phyloP scores from a whole-genome alignment of 2,329 filamentous ascomycete species.

The Periconia digitata region DNA sequence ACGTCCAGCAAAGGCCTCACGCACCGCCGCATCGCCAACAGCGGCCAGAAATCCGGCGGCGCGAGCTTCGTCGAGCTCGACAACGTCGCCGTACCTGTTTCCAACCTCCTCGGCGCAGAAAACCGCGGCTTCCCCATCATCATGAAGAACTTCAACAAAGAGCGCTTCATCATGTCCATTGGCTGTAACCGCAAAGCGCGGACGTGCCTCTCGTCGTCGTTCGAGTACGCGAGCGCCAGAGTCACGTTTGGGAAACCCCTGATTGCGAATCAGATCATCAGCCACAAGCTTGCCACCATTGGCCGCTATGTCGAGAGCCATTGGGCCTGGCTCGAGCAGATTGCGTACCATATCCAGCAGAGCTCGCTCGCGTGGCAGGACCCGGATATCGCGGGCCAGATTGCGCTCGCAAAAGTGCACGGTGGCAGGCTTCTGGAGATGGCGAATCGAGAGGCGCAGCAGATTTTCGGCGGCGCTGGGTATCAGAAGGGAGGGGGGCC shows the following conservation, averaged over 20 bases:
- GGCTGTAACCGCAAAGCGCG: conserved; percentile 60
- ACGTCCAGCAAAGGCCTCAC: conserved; percentile 54
- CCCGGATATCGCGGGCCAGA: conserved; percentile 41
- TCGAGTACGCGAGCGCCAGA: conserved; percentile 54
- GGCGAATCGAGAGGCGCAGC: conserved; percentile 56
- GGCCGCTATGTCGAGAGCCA: conserved; percentile 63
- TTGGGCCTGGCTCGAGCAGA: conserved; percentile 63
- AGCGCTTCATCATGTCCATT: conserved; percentile 61
- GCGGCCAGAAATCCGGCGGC: conserved; percentile 67
- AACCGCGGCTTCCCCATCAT: conserved; percentile 60
- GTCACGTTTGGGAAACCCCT: conserved; percentile 63
- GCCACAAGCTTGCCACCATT: conserved; percentile 61
- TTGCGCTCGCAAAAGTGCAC: conserved; percentile 52
- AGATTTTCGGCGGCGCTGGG: conserved; percentile 57
- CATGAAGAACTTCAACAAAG: conserved; percentile 57
- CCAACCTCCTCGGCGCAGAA: conserved; percentile 57
- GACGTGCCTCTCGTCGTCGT: conserved; percentile 57
- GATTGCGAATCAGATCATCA: conserved; percentile 61
- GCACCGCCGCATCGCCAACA: conserved; percentile 61
- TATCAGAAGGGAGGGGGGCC: conserved; percentile 54
- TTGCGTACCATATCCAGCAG: conserved; percentile 57
- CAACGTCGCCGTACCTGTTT: conserved; percentile 56
- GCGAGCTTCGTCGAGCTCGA: conserved; percentile 60
- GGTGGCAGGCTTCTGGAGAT: conserved; percentile 54
- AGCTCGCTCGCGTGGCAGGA: conserved; percentile 45